A percentile compares a stretch with the other conserved stretches of the same genome.
Conservation (phyloP, 495 filamentous ascomycete species). For the Annulohypoxylon nitens region DNA sequence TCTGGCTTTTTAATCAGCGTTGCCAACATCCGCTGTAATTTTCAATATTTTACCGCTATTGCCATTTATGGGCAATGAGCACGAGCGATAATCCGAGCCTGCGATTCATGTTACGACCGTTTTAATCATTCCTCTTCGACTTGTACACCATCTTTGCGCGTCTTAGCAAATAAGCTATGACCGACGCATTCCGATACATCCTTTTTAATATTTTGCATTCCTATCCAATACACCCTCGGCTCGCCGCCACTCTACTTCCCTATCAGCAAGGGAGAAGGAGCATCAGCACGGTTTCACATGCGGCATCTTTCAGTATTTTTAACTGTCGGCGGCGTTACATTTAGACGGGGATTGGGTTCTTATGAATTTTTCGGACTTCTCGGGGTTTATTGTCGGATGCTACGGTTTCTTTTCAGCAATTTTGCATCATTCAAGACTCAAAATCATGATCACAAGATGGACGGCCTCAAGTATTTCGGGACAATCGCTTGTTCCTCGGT, state of each 20-base stretch:
- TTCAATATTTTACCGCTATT: conserved; percentile 7
- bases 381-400: conserved; percentile 34
- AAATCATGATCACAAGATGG: conserved; percentile 20
- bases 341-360: conserved; percentile 51
- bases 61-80: conserved; percentile 11
- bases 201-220: conserved; percentile 59
- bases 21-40: conserved; percentile 23
- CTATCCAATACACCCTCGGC: conserved; percentile 53
- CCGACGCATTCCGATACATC: conserved; percentile 57
- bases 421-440: conserved; percentile 35
- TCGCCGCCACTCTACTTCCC: conserved; percentile 58
- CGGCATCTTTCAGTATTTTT: conserved; percentile 44
- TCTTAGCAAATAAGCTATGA: conserved; percentile 51
- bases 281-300: conserved; percentile 44
- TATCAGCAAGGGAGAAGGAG: conserved; percentile 49
- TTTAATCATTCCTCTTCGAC: conserved; percentile 44
- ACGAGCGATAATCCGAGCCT: conserved; percentile 23
- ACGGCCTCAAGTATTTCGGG: neutral
- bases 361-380: conserved; percentile 44
- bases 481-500: conserved; percentile 33
- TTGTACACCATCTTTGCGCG: conserved; percentile 46
- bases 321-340: conserved; percentile 54
- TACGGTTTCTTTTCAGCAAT: conserved; percentile 34
- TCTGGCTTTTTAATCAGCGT: conserved; percentile 38
- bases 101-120: conserved; percentile 39